phyloP scores from a whole-genome alignment of 2,329 filamentous ascomycete species.

The Tolypocladium cylindrosporum region DNA sequence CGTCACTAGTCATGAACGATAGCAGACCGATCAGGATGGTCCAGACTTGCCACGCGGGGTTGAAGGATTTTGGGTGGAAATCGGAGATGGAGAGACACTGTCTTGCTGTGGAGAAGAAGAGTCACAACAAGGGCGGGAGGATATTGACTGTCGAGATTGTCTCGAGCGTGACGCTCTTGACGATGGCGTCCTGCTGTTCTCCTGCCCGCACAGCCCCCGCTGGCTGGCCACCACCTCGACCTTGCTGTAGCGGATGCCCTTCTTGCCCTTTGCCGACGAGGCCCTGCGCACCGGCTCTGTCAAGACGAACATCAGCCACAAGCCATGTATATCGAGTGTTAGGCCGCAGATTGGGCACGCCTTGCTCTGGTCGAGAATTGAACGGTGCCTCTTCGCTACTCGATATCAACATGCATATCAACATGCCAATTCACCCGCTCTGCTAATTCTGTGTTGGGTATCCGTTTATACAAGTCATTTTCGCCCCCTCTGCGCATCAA shows the following conservation, averaged over 20 bases:
- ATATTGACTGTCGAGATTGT: too few relatives aligned
- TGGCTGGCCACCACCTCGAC: slow-evolving; percentile 40
- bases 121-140: too few relatives aligned
- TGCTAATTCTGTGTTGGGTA: neutral
- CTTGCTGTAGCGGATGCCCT: slow-evolving; percentile 13
- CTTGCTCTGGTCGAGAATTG: neutral
- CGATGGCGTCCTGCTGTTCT: too few relatives aligned
- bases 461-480: neutral
- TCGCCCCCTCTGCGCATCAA: slow-evolving; percentile 7
- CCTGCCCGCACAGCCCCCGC: too few relatives aligned
- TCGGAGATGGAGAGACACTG: too few relatives aligned
- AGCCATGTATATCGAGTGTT: neutral
- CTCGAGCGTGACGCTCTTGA: too few relatives aligned
- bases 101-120: too few relatives aligned
- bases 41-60: slow-evolving; percentile 95
- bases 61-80: slow-evolving; percentile 86
- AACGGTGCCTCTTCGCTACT: neutral
- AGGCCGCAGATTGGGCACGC: neutral
- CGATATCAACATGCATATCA: neutral
- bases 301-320: too few relatives aligned
- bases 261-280: slow-evolving; percentile 16
- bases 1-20: slow-evolving; percentile 82
- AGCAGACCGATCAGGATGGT: slow-evolving; percentile 91
- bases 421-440: neutral
- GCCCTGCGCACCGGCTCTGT: too few relatives aligned